Base-by-base conservation (phyloP, 306 rosid genomes). In the Begonia fuchsioides region DNA sequence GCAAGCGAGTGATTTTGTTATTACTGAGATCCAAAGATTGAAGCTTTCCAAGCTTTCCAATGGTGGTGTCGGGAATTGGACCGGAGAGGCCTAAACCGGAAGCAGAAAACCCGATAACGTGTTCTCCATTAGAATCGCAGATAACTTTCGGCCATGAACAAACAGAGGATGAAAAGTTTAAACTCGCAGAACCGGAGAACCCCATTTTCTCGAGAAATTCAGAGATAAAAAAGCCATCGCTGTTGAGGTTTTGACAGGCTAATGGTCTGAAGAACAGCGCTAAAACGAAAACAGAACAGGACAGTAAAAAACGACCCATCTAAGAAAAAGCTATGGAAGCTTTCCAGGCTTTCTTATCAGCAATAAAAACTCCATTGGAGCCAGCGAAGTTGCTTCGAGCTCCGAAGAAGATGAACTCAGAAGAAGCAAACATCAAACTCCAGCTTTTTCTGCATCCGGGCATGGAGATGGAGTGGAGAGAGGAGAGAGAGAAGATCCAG, bases 71-170 rank as follows among this genome's bases (percentile, higher is more conserved):
- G 44, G 96, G 93, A 47, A 86, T 69, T 35, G 75, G 55, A 3
- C 99, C 99, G 58, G 81, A 71, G 17, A 92, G 88, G 45, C 76
- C 55, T 55, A 72, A 17, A 43, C 86, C 83, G 69, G 86, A 79
- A 66, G 70, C 60, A 10, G 32, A 54, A 6, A 92, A 65, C 20
- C 44, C 64, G 38, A 71, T 43, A 11, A 86, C 86, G 61, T 62
- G 43, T 59, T 73, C 74, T 6, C 61, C 56, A 5, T 51, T 68
- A 12, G 58, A 46, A 66, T 92, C 94, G 73, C 96, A 85, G 49
- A 57, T 59, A 40, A 86, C 83, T 49, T 86, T 85, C 55, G 58
- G 69, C 96, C 87, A 82, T 49, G 94, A 71, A 64, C 99, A 92
- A 49, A 77, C 76, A 32, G 84, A 71, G 59, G 67, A 54, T 49